Evolutionary conservation across 805 yeast genomes (phyloP), one percentile per base, ranked within the genome.

Genomic region (Yamadazyma laniorum): DNA sequence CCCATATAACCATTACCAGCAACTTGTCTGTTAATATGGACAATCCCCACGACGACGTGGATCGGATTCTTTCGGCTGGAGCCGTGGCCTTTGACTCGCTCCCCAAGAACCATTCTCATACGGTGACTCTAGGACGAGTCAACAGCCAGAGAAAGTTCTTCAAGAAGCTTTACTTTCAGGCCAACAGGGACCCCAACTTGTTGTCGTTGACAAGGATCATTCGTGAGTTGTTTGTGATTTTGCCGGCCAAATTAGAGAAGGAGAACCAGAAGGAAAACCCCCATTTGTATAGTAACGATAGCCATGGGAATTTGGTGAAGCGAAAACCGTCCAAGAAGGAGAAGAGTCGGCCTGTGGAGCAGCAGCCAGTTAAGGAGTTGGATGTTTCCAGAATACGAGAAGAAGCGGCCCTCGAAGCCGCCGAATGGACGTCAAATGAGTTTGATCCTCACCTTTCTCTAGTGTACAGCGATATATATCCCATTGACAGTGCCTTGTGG

Each of bases 1-100:
- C 95, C 3, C 95, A 85, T 54, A 70, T 86, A 25, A 86, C 95
- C 1, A 69, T 85, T 18, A 78, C 88, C 2, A 72, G 87, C n/a
- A 73, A 77, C 40, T 63, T 85, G 22, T 63, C 58, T 1, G 62
- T 81, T 18, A 60, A 67, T 40, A 45, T 63, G 43, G 55, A 44
- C 9, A 58, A 66, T 18, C 64, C 71, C 9, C 70, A 71, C 29
- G 75, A 75, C 11, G 86, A 82, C 41, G 82, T 79, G 1, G 75
- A 75, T 43, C 66, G 70, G 22, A 75, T 82, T 6, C 65, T 85
- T 14, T 77, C 73, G 19, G 70, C 80, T 36, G 66, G 85, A 39
- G 58, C 72, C 9, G 82, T 80, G 3, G 89, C 91, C 2, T 48
- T 69, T 28, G 45, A 54, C 39, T 59, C 70, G 11, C 56, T 67